Base-by-base conservation (phyloP, 169 alveolate genomes). In the Babesia gibsoni region DNA sequence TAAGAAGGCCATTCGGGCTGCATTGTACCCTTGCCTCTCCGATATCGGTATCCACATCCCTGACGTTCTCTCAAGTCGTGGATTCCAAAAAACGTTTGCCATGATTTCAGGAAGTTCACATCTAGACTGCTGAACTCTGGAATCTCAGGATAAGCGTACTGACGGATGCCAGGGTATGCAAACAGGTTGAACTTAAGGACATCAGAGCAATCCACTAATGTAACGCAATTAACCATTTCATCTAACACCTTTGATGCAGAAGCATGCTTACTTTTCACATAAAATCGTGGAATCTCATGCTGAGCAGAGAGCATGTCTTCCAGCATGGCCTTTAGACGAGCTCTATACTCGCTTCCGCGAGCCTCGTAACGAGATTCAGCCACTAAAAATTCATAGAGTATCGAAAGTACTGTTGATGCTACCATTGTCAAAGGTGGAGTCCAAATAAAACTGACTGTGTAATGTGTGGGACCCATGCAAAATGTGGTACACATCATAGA, bases 121-220 rank as follows among this genome's bases (percentile, higher is more conserved):
- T 75, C 69, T 27, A 75, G 33, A 3, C 29, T 18, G 25, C 14
- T 16, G 30, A 65, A 65, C 10, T 58, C 84, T 0, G 80, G 80
- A 4, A 75, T 75, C 72, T 43, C 69, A 25, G 84, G 84, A 41
- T 58, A 75, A 37, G 61, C 84, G 37, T 75, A 75, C 39, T 75
- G 84, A 18, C 46, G 61, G 27, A 75, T 64, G 22, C 84, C 81
- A 4, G 65, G 67, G 32, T 65, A 75, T 2, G 70, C 59, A 12
- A 20, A 61, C 48, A 75, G 35, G 29, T 56, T 52, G 7, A 52
- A 36, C 22, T 36, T 37, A 9, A 23, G 39, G 46, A 75, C 59
- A 32, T 75, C 84, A 20, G 49, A 49, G 35, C 58, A 54, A 32
- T 75, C 84, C 52, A 45, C 33, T 4, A 75, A 43, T 0, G 73